These are phyloP conservation scores for Petrea volubilis DNA, from an alignment of 257 asterid genomes.

Conservation along the genomic window DNA sequence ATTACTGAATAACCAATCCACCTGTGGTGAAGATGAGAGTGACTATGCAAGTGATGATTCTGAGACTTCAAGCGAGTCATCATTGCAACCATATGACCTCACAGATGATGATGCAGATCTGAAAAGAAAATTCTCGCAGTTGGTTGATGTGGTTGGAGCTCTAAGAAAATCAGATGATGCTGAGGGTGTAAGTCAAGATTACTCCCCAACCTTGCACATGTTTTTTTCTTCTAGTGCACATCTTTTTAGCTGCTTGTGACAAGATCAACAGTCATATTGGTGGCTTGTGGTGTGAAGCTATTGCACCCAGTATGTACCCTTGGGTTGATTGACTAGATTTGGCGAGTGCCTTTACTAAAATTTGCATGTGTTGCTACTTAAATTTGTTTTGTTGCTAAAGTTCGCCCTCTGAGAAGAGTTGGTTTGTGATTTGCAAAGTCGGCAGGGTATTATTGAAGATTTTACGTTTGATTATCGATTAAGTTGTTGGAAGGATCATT, in stretches of 20 bases:
- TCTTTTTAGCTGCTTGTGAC: conserved; percentile 21
- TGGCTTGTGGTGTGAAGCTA: conserved; percentile 7
- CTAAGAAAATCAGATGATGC: conserved; percentile 88
- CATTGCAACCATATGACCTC: conserved; percentile 86
- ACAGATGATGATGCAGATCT: conserved; percentile 82
- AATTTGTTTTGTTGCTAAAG: conserved; percentile 7
- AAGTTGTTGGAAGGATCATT: background rate
- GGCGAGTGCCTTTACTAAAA: background rate
- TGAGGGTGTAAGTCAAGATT: conserved; percentile 74
- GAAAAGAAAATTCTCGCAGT: conserved; percentile 70
- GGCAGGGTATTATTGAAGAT: background rate
- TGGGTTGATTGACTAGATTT: conserved; percentile 18
- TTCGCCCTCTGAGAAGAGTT: conserved; percentile 7
- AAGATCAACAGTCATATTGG: background rate
- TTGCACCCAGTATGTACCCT: conserved; percentile 7
- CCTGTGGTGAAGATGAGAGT: conserved; percentile 50
- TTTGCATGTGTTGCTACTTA: conserved; percentile 5
- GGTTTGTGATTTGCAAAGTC: conserved; percentile 15
- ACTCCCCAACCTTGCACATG: conserved; percentile 3
- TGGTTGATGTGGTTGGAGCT: conserved; percentile 92
- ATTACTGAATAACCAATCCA: conserved; percentile 42
- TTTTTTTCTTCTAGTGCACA: background rate
- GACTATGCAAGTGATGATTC: conserved; percentile 73
- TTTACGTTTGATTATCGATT: conserved; percentile 5
- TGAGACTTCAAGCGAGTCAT: conserved; percentile 60